Percentiles rank a stretch among this genome's conserved stretches.
Evolutionary conservation across 1,139 yeast genomes (phyloP).

Genomic region (Candida sp.): DNA sequence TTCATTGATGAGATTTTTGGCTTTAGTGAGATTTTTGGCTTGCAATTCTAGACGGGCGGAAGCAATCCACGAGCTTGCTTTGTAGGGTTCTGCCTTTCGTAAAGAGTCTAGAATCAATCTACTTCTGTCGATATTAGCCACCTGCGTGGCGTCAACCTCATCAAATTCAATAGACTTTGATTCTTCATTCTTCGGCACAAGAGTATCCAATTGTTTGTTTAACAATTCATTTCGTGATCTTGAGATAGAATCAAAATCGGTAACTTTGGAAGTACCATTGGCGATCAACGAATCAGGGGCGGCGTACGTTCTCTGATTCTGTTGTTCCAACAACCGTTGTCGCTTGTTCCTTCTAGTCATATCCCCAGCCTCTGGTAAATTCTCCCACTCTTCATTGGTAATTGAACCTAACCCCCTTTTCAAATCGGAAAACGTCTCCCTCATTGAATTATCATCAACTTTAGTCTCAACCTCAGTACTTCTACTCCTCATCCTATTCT

Average conservation of each 20-base stretch:
- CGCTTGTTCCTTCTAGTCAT: constrained; percentile 79
- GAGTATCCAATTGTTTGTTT: constrained; percentile 41
- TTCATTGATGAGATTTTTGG: constrained; percentile 59
- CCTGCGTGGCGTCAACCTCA: not conserved
- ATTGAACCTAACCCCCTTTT: constrained; percentile 61
- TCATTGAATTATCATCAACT: constrained; percentile 10
- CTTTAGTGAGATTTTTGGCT: constrained; percentile 53
- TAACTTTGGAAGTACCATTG: constrained; percentile 17
- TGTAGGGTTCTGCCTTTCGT: constrained; percentile 68
- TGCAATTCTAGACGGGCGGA: constrained; percentile 78
- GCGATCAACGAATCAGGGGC: constrained; percentile 71
- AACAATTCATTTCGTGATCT: constrained; percentile 52
- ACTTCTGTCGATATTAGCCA: constrained; percentile 38
- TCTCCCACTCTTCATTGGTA: constrained; percentile 73
- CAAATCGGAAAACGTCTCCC: constrained; percentile 41
- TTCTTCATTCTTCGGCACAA: constrained; percentile 19
- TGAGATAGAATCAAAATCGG: constrained; percentile 49
- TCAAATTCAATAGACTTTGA: too few relatives aligned
- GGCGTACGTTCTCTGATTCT: constrained; percentile 70
- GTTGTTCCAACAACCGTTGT: constrained; percentile 58
- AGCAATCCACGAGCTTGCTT: constrained; percentile 85
- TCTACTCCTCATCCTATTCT: constrained; percentile 44
- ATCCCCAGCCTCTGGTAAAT: constrained; percentile 87
- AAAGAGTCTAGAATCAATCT: constrained; percentile 64
- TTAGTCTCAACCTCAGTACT: constrained; percentile 15